Percentiles rank a stretch among this genome's conserved stretches.
phyloP scores from a whole-genome alignment of 1,284 basidiomycete genomes.

The Uromyces viciae-fabae region DNA sequence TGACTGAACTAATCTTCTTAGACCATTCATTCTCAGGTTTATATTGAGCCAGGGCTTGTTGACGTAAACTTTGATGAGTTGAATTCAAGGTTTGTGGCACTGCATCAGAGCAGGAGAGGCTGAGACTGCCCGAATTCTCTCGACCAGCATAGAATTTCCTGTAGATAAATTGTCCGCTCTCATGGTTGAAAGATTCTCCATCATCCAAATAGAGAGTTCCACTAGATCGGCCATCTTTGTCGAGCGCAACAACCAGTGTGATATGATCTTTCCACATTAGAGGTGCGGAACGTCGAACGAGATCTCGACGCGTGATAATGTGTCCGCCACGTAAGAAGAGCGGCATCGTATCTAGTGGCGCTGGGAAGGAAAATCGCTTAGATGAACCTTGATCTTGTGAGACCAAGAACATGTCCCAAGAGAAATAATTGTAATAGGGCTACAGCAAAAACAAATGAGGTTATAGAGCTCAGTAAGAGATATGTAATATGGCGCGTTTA shows the following conservation, averaged over 20 bases:
- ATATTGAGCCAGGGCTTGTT: constrained; percentile 41
- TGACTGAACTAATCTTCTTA: constrained; percentile 64
- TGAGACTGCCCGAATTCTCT: constrained; percentile 63
- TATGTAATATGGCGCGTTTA: too few species aligned
- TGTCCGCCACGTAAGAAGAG: constrained; percentile 87
- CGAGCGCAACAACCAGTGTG: constrained; percentile 79
- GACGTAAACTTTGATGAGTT: constrained; percentile 38
- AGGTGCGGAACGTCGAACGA: constrained; percentile 76
- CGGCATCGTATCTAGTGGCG: constrained; percentile 74
- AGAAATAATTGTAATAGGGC: constrained; percentile 95
- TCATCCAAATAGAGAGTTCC: constrained; percentile 96
- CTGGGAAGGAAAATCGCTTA: constrained; percentile 66
- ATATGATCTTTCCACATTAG: constrained; percentile 90
- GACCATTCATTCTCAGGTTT: constrained; percentile 65
- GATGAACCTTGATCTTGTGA: constrained; percentile 50
- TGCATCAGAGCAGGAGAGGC: constrained; percentile 56
- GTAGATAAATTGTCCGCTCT: constrained; percentile 77
- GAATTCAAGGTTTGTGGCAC: constrained; percentile 61
- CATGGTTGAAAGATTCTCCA: constrained; percentile 76
- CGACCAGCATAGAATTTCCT: constrained; percentile 54
- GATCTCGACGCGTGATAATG: constrained; percentile 79
- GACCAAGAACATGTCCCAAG: constrained; percentile 48
- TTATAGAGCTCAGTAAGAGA: too few species aligned
- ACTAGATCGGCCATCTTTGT: constrained; percentile 63
- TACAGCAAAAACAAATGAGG: constrained; percentile 51